Percentiles rank a stretch among this genome's conserved stretches.
Evolutionary conservation across 352 stramenopile species (phyloP).

Genomic region (Vaucheria bursata): DNA sequence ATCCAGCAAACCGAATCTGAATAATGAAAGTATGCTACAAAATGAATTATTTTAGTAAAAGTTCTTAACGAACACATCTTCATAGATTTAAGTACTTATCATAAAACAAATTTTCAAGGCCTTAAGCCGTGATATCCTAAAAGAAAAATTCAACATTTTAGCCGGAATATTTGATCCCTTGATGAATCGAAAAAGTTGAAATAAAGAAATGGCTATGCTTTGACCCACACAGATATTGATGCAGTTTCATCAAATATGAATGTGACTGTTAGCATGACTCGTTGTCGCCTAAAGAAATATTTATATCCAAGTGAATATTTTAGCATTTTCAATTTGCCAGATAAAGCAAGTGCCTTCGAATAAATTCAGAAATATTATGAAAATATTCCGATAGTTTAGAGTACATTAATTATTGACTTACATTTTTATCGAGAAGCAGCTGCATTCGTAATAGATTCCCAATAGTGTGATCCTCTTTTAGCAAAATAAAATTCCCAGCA

Average conservation of each 20-base stretch:
- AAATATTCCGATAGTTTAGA: constrained; percentile 9
- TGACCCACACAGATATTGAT: too few relatives aligned
- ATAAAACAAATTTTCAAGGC: neutral
- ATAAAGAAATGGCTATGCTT: too few relatives aligned
- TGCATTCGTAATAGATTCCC: constrained; percentile 96
- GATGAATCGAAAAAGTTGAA: too few relatives aligned
- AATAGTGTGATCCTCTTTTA: constrained; percentile 96
- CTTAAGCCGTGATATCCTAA: neutral
- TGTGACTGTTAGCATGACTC: neutral
- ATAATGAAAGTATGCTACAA: neutral
- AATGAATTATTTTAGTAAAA: neutral
- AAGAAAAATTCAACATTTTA: neutral
- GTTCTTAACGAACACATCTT: neutral
- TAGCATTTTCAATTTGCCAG: constrained; percentile 3
- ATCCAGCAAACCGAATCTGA: constrained; percentile 78
- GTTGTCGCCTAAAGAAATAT: neutral
- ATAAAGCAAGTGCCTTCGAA: constrained; percentile 55
- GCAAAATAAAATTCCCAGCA: constrained; percentile 90
- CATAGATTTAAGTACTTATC: neutral
- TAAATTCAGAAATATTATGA: constrained; percentile 13
- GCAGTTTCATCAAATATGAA: neutral
- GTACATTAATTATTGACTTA: constrained; percentile 6
- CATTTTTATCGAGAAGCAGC: constrained; percentile 50
- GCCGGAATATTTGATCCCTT: neutral
- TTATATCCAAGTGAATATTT: neutral